Conservation (phyloP, 192 early-diverging fungal species). For the Physocladia obscura region DNA sequence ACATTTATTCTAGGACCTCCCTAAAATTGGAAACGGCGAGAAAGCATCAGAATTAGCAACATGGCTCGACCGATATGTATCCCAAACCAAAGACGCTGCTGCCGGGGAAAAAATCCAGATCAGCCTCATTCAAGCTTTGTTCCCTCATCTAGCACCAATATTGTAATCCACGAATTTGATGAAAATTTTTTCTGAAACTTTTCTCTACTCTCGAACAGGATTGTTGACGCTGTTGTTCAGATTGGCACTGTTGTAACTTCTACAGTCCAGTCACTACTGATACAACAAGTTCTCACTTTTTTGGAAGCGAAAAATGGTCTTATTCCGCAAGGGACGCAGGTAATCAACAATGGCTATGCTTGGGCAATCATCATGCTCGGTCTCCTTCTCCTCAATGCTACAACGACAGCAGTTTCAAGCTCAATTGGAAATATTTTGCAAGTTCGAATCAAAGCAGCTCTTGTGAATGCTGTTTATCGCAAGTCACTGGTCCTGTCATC, state of each 20-base stretch:
- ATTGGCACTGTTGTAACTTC: not conserved
- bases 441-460: not conserved
- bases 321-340: not conserved
- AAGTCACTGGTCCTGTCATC: constrained; percentile 6
- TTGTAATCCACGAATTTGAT: no score
- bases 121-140: not conserved
- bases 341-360: constrained; percentile 2
- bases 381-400: not conserved
- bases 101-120: not conserved
- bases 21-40: not conserved
- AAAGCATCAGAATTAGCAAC: not conserved
- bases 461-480: constrained; percentile 7
- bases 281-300: not conserved
- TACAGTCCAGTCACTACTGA: not conserved
- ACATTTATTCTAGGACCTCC: constrained; percentile 1
- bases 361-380: not conserved
- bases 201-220: no score
- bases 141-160: not conserved
- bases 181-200: no score
- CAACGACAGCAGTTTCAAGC: not conserved
- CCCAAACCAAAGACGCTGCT: not conserved
- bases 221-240: not conserved
- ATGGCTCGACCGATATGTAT: constrained; percentile 5
- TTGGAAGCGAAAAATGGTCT: constrained; percentile 1
- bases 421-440: not conserved